Base-by-base conservation (phyloP, 208 protist genomes). In the Naegleria lovaniensis region DNA sequence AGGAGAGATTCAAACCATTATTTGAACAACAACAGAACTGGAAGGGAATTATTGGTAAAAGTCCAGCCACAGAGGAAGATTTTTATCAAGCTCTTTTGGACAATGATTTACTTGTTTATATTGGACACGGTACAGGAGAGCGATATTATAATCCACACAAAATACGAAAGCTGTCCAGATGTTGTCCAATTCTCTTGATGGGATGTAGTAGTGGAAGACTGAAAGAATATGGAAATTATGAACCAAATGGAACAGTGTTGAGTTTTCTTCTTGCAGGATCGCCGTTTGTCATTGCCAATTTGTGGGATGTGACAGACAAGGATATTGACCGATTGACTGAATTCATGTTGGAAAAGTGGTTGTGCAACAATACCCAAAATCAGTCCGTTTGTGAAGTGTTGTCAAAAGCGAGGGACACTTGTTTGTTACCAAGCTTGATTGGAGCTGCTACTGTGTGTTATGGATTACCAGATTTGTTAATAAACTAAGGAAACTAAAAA, bases 281-380 rank as follows among this genome's bases (percentile, higher is more conserved):
- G 25, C 94, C 95, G 22, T 92, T 93, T 11, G 92, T 97, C 7
- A 76, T 97, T 40, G 94, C 92, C 5, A 96, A 96, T 52, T 84
- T 97, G 59, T 97, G 96, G 96, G 96, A 97, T 91, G 96, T 97
- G 39, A 97, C 96, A 36, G 96, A 97, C 90, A 92, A 92, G 59
- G 96, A 97, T 85, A 95, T 96, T 33, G 96, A 97, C 83, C 55
- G 92, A 11, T 93, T 96, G 38, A 88, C 92, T 55, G 59, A 84
- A 84, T 85, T 84, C 39, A 92, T 96, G 76, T 19, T 96, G 11
- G 58, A 94, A 11, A 92, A 36, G 58, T 95, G 94, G 94, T 33
- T 92, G 6, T 22, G 13, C 11, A 38, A n/a, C 16, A 33, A n/a
- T 11, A 55, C 22, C 33, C 52, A 86, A 48, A 85, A 52, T n/a